These are phyloP conservation scores for Hyaloscypha hepaticicola DNA, from an alignment of 495 filamentous ascomycete species.

Conservation along the genomic window DNA sequence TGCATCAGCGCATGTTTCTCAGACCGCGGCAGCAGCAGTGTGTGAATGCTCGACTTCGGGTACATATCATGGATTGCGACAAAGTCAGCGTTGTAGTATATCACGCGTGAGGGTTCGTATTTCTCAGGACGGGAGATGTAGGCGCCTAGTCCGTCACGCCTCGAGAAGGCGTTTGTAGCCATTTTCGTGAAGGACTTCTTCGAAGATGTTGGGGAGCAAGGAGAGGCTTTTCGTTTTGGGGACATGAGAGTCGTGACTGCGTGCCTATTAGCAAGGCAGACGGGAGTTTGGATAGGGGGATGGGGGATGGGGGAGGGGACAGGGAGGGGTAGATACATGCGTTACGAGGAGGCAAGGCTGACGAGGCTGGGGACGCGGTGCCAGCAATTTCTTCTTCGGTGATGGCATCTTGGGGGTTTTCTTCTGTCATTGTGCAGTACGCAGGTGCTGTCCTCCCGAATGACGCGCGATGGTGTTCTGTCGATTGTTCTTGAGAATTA, in stretches of 20 bases:
- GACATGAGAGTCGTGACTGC: conserved; percentile 70
- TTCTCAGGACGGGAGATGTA: conserved; percentile 52
- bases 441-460: neutral
- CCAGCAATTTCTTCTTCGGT: conserved; percentile 38
- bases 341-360: conserved; percentile 33
- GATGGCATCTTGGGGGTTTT: conserved; percentile 33
- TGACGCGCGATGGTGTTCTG: neutral
- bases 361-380: conserved; percentile 27
- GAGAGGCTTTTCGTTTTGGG: conserved; percentile 45
- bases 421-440: conserved; percentile 2
- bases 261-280: conserved; percentile 3
- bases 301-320: neutral
- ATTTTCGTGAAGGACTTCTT: conserved; percentile 22
- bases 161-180: conserved; percentile 8
- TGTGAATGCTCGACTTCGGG: conserved; percentile 81
- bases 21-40: conserved; percentile 82
- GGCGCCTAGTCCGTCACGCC: conserved; percentile 62
- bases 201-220: conserved; percentile 30
- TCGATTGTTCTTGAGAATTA: neutral
- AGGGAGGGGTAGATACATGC: conserved; percentile 33
- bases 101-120: conserved; percentile 59
- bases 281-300: neutral
- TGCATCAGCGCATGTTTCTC: conserved; percentile 59
- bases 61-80: conserved; percentile 82
- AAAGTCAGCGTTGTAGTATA: conserved; percentile 68